Evolutionary conservation across 2,329 filamentous ascomycete species (phyloP), one percentile per base, ranked within the genome.

Genomic region (Rugonectria rugulosa): DNA sequence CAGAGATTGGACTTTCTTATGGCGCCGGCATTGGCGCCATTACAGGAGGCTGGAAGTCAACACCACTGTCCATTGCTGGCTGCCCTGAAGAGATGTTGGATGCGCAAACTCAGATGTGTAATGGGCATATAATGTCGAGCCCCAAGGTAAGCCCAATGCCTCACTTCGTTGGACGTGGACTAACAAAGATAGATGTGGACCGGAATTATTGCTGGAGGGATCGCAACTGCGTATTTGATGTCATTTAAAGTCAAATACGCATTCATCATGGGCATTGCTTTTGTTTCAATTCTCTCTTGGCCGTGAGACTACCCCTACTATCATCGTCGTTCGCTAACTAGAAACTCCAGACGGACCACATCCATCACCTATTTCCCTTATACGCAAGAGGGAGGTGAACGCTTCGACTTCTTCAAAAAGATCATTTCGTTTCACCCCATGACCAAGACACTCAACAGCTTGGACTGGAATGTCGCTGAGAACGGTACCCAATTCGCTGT

Each of bases 271-370:
- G 90, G 90, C 9, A 94, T 94, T 47, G 72, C 90, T 19, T 79
- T 94, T 11, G 90, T 93, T 15, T 90, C 88, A 29, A 88, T 93
- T 70, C 90, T 92, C 68, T 93, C 90, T 10, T 94, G 90, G 90
- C 90, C 90, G 1, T 83, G 89, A 21, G 19, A 79, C 5, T n/a
- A 3, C 19, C 2, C 1, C 0, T 9, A 7, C 3, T 0, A 5
- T 3, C 0, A n/a, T 2, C 8, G 4, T 0, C 1, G 0, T 3
- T 2, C 2, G 23, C 48, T 54, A 6, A 62, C 4, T 3, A 4
- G 0, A 2, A 12, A 3, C n/a, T n/a, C n/a, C 20, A 64, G 62
- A n/a, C 63, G 63, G 4, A 31, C 32, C 2, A 92, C 90, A 0
- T 70, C 80, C 0, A 85, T 94, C 42, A 92, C 90, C 2, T 90